Evolutionary conservation across 2,329 filamentous ascomycete genomes (phyloP).

Genomic region (Stromatinia cepivora): DNA sequence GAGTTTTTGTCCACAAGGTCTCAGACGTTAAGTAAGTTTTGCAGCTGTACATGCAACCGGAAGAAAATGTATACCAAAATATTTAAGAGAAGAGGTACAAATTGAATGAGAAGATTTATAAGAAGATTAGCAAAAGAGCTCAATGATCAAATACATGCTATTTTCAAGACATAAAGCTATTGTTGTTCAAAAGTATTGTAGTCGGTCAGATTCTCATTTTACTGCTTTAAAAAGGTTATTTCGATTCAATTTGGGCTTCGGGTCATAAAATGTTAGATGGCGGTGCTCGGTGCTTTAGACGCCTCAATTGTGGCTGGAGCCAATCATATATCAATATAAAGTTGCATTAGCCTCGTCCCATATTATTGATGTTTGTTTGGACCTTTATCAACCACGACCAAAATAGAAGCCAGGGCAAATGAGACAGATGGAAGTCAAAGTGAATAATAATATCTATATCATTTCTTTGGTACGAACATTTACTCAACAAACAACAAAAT

Average conservation of each 20-base stretch:
- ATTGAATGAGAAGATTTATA: constrained; percentile 6
- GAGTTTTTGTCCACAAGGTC: constrained; percentile 15
- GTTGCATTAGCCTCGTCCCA: constrained; percentile 6
- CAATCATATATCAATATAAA: constrained; percentile 10
- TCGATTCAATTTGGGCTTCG: constrained; percentile 11
- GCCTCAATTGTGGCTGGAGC: constrained; percentile 21
- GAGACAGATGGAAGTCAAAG: neutral
- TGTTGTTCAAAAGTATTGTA: constrained; percentile 14
- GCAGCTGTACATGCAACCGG: constrained; percentile 3
- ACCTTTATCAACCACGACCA: constrained; percentile 15
- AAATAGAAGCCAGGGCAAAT: neutral
- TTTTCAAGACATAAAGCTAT: constrained; percentile 13
- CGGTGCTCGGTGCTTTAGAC: neutral
- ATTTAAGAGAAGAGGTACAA: neutral
- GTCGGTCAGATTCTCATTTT: constrained; percentile 24
- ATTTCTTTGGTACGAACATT: neutral
- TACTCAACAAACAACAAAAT: neutral
- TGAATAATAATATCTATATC: neutral
- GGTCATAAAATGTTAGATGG: constrained; percentile 10
- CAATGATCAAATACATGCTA: constrained; percentile 14
- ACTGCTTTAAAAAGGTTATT: constrained; percentile 20
- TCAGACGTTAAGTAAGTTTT: constrained; percentile 17
- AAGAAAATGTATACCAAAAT: constrained; percentile 11
- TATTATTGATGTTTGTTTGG: neutral
- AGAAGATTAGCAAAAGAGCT: constrained; percentile 2